Percentiles rank a stretch among this genome's conserved stretches.
These are phyloP conservation scores for Chytriomyces sp. DNA, from an alignment of 192 early-diverging fungal species.

Conservation along the genomic window DNA sequence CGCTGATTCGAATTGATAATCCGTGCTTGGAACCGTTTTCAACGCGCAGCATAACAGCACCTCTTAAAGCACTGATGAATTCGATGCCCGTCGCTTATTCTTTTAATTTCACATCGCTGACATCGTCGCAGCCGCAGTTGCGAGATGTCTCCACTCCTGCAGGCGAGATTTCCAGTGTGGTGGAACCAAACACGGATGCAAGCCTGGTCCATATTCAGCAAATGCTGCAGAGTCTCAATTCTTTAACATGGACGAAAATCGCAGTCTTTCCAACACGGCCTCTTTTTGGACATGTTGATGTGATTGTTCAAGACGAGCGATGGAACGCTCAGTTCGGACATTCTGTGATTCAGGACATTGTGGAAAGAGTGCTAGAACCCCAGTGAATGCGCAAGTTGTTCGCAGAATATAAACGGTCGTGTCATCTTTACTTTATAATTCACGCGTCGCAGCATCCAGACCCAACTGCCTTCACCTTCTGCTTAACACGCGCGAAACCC, in stretches of 20 bases:
- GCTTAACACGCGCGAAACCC: too few species aligned
- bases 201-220: background rate
- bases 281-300: conserved; percentile 17
- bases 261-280: conserved; percentile 7
- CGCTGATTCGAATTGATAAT: conserved; percentile 3
- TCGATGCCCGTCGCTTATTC: background rate
- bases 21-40: background rate
- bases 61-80: background rate
- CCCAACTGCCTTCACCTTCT: too few species aligned
- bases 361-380: background rate
- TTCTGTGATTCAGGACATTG: conserved; percentile 19
- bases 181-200: background rate
- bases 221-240: conserved; percentile 3
- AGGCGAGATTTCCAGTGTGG: too few species aligned
- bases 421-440: too few species aligned
- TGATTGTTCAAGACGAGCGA: conserved; percentile 8
- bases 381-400: too few species aligned
- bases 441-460: too few species aligned
- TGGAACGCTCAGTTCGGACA: conserved; percentile 11
- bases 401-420: too few species aligned
- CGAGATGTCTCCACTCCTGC: background rate
- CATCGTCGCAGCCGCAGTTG: background rate
- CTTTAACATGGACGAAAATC: conserved; percentile 4
- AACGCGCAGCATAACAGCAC: background rate
- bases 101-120: background rate